A percentile compares a stretch with the other conserved stretches of the same genome.
phyloP scores from a whole-genome alignment of 371 early-diverging fungal genomes.

The Mucor ambiguus region DNA sequence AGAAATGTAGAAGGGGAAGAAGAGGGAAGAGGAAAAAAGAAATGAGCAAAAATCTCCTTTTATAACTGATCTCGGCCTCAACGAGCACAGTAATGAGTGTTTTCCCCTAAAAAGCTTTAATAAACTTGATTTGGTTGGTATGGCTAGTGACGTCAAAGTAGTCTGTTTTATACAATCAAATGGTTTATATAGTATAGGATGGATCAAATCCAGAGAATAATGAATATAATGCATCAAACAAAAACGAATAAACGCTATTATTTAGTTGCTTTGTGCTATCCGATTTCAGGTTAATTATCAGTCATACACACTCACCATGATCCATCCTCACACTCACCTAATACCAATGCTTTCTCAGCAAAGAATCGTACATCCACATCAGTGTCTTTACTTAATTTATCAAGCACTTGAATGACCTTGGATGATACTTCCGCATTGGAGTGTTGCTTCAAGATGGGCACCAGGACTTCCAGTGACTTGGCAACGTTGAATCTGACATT shows the following conservation, averaged over 20 bases:
- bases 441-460: slow-evolving; percentile 73
- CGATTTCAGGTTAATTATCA: not conserved
- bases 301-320: not conserved
- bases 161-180: not conserved
- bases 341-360: slow-evolving; percentile 78
- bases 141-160: slow-evolving; percentile 1
- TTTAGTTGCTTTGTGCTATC: slow-evolving; percentile 5
- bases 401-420: slow-evolving; percentile 78
- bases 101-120: not conserved
- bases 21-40: slow-evolving; percentile 1
- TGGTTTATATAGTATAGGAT: not conserved
- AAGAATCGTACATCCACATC: slow-evolving; percentile 95
- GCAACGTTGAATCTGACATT: slow-evolving; percentile 99
- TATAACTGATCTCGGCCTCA: not conserved
- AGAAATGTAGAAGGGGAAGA: not conserved
- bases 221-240: not conserved
- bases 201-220: slow-evolving; percentile 3
- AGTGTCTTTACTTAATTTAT: slow-evolving; percentile 80
- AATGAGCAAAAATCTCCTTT: not conserved
- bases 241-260: not conserved
- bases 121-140: not conserved
- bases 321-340: slow-evolving; percentile 34
- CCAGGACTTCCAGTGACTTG: slow-evolving; percentile 87
- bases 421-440: slow-evolving; percentile 63
- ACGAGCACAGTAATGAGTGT: not conserved